Conservation (phyloP, 192 early-diverging fungal genomes). For the Coemansia sp. region DNA sequence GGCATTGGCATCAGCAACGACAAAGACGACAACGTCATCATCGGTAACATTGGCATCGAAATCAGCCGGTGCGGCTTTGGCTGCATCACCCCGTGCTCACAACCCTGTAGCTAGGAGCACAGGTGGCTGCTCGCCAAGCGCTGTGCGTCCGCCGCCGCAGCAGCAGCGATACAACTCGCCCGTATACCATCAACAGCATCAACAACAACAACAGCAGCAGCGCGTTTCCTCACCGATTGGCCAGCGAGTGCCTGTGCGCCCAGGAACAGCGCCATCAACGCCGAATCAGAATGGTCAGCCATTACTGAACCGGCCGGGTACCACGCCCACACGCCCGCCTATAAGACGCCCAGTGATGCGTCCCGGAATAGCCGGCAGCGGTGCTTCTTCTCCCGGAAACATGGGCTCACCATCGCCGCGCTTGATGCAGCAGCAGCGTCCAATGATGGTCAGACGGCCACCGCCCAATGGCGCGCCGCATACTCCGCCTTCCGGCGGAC, state of each 20-base stretch:
- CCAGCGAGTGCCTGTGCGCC: background rate
- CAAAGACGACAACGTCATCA: background rate
- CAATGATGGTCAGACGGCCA: background rate
- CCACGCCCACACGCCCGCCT: conserved; percentile 7
- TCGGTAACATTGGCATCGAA: background rate
- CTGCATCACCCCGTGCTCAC: background rate
- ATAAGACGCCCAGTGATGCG: background rate
- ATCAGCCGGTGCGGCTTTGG: background rate
- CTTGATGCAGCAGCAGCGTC: conserved; percentile 1
- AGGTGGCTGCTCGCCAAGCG: background rate
- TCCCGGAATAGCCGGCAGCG: background rate
- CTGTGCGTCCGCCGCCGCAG: background rate
- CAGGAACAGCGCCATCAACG: background rate
- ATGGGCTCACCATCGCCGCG: background rate
- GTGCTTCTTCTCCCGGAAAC: background rate
- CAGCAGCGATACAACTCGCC: background rate
- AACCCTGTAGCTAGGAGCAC: background rate
- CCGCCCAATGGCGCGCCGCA: conserved; percentile 1
- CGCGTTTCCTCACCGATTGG: background rate
- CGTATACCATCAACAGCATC: background rate
- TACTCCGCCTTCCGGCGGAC: background rate
- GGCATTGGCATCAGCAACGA: background rate
- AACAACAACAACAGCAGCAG: conserved; percentile 11
- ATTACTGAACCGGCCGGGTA: background rate
- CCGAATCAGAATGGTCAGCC: conserved; percentile 5